Evolutionary conservation across 495 filamentous ascomycete genomes (phyloP), one percentile per base, ranked within the genome.

Genomic region (Neurospora sp.): DNA sequence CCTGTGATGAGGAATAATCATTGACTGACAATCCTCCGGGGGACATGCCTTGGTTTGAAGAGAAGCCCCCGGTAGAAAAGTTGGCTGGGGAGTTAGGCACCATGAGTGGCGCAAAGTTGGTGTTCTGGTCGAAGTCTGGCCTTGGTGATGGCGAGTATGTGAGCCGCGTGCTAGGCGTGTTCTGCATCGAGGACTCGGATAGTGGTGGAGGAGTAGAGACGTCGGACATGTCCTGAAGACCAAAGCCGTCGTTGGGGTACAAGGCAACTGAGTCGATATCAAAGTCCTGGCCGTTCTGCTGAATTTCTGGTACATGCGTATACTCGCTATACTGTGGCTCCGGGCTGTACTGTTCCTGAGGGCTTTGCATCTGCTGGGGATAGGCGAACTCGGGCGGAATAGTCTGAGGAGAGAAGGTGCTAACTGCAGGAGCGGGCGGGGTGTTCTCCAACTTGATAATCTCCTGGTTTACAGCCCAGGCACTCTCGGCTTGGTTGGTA

Each of bases 121-220:
- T 18, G 54, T 66, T 66, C 54, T 66, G 40, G 31, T 74, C 74
- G 5, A 73, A 20, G 37, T 81, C 79, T 12, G 78, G 74, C 42
- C 73, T 75, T 10, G 84, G 83, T 10, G 83, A 85, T 6, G 83
- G 84, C n/a, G 80, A 82, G 7, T 80, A 77, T 1, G 82, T 83
- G 23, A 84, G 69, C 10, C 79, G 76, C 9, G 84, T 86, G 23
- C 84, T 79, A 1, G 84, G 84, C 8, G 84, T 86, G 74, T 82
- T 84, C 70, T 83, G 76, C 49, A 71, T 77, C 16, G 84, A 86
- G 6, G 79, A 82, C 38, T 79, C 82, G n/a, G 81, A 81, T 8
- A 81, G 81, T 9, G 80, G 82, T 3, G 84, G 84, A 12, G 84
- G 84, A 0, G 83, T 84, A 1, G 78, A 81, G 72, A 80, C 82